Evolutionary conservation across 805 yeast species (phyloP), one percentile per base, ranked within the genome.

Genomic region (Sugiyamaella boreocaroliniensis): DNA sequence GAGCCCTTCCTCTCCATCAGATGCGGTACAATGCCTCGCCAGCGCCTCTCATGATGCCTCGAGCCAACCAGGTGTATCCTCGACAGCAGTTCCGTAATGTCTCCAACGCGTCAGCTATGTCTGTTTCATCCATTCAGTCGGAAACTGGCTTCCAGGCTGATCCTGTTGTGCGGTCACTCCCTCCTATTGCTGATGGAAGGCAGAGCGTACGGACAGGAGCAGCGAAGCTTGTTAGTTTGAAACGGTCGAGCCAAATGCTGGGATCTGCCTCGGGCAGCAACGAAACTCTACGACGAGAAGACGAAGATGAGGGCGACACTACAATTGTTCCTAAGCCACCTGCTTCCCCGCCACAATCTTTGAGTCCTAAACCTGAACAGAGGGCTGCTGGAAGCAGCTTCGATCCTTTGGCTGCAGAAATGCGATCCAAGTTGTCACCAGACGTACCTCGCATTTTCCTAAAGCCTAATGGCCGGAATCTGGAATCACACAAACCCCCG

Each of bases 121-220:
- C 54, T 37, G 56, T 50, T 7, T 51, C 55, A 15, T 51, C 55
- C 19, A 52, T 54, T 29, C 55, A 54, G 43, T 54, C 57, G 11
- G 56, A 54, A 29, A 43, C 54, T 18, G 47, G 20, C 15, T 54
- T 54, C 26, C 16, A 48, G n/a, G 51, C 41, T n/a, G 43, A 48
- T 14, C 22, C 54, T 8, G 32, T 45, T 5, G 11, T 19, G 9
- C 12, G n/a, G n/a, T 10, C 12, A 9, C 37, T 5, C 12, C 37
- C 37, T 11, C 3, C 37, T 32, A 9, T 32, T 32, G 11, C 20
- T 20, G 14, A 12, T 41, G 4, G 15, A 7, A 11, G 26, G 15
- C 12, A 12, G 22, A 11, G 42, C 42, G 15, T n/a, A 11, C 47
- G 18, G 15, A 9, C 41, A 12, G 12, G 19, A 29, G 18, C 48